Evolutionary conservation across 2,329 filamentous ascomycete species (phyloP).

Genomic region (Blastomyces parvus): DNA sequence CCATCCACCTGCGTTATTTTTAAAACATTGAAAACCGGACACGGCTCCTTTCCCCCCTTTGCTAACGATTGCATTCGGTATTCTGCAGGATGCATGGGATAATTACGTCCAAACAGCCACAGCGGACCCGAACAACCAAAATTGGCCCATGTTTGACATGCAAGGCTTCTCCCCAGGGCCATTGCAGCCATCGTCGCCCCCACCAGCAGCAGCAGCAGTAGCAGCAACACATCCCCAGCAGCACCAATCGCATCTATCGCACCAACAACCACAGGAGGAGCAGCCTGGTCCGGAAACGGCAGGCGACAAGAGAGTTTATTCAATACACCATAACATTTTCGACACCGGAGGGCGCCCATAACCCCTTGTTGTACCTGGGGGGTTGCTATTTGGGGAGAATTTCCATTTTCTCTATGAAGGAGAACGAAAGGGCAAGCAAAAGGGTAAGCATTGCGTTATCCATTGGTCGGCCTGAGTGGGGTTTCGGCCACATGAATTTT

Average conservation of each 20-base stretch:
- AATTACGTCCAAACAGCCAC: conserved; percentile 55
- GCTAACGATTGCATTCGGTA: neutral
- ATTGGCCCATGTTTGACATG: conserved; percentile 5
- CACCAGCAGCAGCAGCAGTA: neutral
- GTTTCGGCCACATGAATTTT: too few relatives aligned
- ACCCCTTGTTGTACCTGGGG: neutral
- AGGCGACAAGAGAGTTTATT: neutral
- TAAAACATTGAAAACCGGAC: neutral
- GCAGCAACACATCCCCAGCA: neutral
- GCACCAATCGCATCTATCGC: neutral
- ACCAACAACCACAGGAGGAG: neutral
- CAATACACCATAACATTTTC: neutral
- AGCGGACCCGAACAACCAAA: conserved; percentile 27
- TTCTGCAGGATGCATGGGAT: conserved; percentile 55
- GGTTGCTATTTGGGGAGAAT: too few relatives aligned
- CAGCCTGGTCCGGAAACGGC: neutral
- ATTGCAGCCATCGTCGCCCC: neutral
- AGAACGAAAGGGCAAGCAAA: too few relatives aligned
- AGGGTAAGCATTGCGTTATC: too few relatives aligned
- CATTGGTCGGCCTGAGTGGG: too few relatives aligned
- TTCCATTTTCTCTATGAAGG: too few relatives aligned
- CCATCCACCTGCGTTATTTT: neutral
- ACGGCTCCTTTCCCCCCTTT: neutral
- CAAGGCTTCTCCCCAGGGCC: neutral
- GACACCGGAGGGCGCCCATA: neutral